These are phyloP conservation scores for Neocucurbitaria cava DNA, from an alignment of 2,329 filamentous ascomycete species.

Conservation along the genomic window DNA sequence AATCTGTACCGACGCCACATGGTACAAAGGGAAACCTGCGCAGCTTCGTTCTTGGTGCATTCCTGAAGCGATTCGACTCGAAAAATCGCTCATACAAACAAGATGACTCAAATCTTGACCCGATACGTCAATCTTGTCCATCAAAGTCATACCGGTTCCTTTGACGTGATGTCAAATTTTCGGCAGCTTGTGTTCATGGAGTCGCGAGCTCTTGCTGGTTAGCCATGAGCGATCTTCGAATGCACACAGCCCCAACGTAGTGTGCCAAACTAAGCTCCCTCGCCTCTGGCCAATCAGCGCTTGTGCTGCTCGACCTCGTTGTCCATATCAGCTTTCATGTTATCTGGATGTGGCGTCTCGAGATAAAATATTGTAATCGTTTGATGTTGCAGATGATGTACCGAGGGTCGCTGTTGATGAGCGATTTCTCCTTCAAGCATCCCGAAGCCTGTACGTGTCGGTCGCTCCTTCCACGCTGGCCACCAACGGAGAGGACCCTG, in stretches of 20 bases:
- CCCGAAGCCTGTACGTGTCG: background rate
- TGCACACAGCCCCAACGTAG: slow-evolving; percentile 25
- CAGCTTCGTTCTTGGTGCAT: slow-evolving; percentile 9
- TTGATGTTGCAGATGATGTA: background rate
- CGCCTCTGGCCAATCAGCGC: slow-evolving; percentile 4
- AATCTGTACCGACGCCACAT: slow-evolving; percentile 4
- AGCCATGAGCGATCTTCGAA: slow-evolving; percentile 34
- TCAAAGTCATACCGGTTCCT: slow-evolving; percentile 12
- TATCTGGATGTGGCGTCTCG: slow-evolving; percentile 9
- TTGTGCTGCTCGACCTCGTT: slow-evolving; percentile 7
- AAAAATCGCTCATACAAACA: slow-evolving; percentile 32
- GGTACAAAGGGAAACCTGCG: slow-evolving; percentile 8
- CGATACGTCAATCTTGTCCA: slow-evolving; percentile 15
- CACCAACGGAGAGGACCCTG: no score
- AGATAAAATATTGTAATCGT: slow-evolving; percentile 7
- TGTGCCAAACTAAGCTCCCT: slow-evolving; percentile 7
- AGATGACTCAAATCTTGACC: slow-evolving; percentile 9
- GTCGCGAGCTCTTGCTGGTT: slow-evolving; percentile 30
- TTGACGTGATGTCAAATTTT: slow-evolving; percentile 19
- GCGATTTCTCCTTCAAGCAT: slow-evolving; percentile 7
- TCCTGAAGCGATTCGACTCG: slow-evolving; percentile 24
- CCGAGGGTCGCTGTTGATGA: background rate
- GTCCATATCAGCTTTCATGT: slow-evolving; percentile 3
- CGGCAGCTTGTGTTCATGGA: slow-evolving; percentile 9
- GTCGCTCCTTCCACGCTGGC: background rate